Evolutionary conservation across 148 eudicot genomes (phyloP).

Genomic region (Spergularia marina): DNA sequence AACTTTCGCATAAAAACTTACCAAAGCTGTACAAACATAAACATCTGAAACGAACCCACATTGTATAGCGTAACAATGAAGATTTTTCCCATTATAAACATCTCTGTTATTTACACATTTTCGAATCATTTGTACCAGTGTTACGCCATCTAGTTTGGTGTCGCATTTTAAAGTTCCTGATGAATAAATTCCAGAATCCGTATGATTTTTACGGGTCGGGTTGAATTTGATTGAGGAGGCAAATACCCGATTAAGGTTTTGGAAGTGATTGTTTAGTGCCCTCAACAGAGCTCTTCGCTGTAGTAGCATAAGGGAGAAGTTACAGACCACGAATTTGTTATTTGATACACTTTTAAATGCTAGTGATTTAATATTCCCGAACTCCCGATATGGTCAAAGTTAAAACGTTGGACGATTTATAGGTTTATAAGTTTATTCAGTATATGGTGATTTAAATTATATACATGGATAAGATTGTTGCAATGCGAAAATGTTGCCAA

Average conservation of each 20-base stretch:
- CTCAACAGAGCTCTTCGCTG: constrained; percentile 9
- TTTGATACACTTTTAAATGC: too few relatives aligned
- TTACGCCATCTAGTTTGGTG: constrained; percentile 32
- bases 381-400: too few relatives aligned
- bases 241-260: constrained; percentile 2
- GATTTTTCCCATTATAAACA: constrained; percentile 46
- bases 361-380: too few relatives aligned
- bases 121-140: constrained; percentile 50
- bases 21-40: constrained; percentile 48
- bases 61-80: constrained; percentile 49
- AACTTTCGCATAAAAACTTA: constrained; percentile 53
- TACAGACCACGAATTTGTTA: too few relatives aligned
- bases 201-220: background rate
- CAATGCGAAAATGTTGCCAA: too few relatives aligned
- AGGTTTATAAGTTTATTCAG: too few relatives aligned
- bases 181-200: background rate
- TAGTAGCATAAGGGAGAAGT: too few relatives aligned
- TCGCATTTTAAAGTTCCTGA: background rate
- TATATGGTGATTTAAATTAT: too few relatives aligned
- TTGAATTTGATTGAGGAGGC: background rate
- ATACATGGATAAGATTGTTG: too few relatives aligned
- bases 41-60: constrained; percentile 48
- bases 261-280: constrained; percentile 4
- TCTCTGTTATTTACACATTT: constrained; percentile 32
- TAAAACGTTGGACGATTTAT: too few relatives aligned